Evolutionary conservation across 257 asterid genomes (phyloP).

Genomic region (Linaria vulgaris): DNA sequence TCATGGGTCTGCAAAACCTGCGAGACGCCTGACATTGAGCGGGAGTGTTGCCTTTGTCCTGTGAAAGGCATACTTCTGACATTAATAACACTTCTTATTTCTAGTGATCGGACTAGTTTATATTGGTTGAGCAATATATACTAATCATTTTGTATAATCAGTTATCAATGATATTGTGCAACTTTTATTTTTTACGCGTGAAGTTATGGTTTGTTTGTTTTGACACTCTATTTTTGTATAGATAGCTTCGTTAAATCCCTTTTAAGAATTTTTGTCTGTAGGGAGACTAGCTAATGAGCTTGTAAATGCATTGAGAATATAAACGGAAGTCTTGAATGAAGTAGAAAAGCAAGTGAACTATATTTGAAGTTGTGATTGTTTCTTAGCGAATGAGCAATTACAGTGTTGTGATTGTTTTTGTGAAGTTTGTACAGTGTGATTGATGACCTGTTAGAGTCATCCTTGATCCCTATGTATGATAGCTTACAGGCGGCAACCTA

Average conservation of each 20-base stretch:
- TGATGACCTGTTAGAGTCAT: not conserved
- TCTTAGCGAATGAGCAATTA: not conserved
- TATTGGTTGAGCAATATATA: slow-evolving; percentile 17
- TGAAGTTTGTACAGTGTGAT: not conserved
- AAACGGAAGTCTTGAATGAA: slow-evolving; percentile 11
- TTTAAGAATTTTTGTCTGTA: slow-evolving; percentile 7
- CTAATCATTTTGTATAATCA: not conserved
- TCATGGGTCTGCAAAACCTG: slow-evolving; percentile 98
- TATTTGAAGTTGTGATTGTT: not conserved
- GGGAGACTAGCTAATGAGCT: slow-evolving; percentile 20
- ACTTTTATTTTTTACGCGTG: slow-evolving; percentile 7
- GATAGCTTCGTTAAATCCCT: too few species aligned
- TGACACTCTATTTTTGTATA: slow-evolving; percentile 10
- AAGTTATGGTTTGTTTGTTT: not conserved
- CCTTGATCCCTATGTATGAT: too few species aligned
- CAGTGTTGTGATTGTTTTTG: slow-evolving; percentile 10
- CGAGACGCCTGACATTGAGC: slow-evolving; percentile 94
- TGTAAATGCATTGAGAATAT: not conserved
- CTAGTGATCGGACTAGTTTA: slow-evolving; percentile 3
- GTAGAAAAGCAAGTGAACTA: not conserved
- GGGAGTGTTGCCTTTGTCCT: slow-evolving; percentile 98
- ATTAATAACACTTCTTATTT: slow-evolving; percentile 11
- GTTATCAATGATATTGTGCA: not conserved
- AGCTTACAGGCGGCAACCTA: too few species aligned
- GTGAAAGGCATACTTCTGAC: slow-evolving; percentile 68